Evolutionary conservation across 495 filamentous ascomycete species (phyloP), one percentile per base, ranked within the genome.

Genomic region (Aspergillus carlsbadensis): DNA sequence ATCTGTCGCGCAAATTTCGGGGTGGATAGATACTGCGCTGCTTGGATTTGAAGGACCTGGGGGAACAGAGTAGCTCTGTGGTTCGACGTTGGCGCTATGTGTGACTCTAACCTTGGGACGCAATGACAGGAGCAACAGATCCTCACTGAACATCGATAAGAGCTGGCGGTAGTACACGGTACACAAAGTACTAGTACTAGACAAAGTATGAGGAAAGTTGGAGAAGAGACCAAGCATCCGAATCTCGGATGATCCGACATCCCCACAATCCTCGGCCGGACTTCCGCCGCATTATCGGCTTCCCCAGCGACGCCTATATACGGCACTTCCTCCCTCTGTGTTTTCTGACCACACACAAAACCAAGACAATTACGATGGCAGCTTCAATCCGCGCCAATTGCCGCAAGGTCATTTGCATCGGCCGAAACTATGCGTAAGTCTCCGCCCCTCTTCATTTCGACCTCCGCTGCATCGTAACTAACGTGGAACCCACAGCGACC

Each of bases 401-500:
- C 62, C 82, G 86, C 63, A 95, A 97, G 78, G 84, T 98, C 56
- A 89, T 96, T 70, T 98, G 94, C 78, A 96, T 99, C 71, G 94
- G 95, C 64, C 84, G 94, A 59, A 98, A 98, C 76, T 98, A 96
- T 81, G 92, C 91, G 90, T 96, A 76, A 57, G 88, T 20, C 57
- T 53, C 34, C 29, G n/a, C 13, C 42, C 52, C 57, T 48, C 20
- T 54, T 47, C 55, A 17, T 26, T 7, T 37, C 29, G 18, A 42
- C 17, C 24, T 21, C 50, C 33, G 35, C 31, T 24, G 31, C 47
- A 34, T 21, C 35, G 44, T 53, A 45, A 42, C 54, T 46, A 33
- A 58, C 57, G 50, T 33, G 14, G 37, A 43, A 49, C 17, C 14
- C 52, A 47, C 70, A 95, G 91, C 70, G 93, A 96, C 76, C 94